These are phyloP conservation scores for Tephrocybe sp. DNA, from an alignment of 768 basidiomycete genomes.

Conservation along the genomic window DNA sequence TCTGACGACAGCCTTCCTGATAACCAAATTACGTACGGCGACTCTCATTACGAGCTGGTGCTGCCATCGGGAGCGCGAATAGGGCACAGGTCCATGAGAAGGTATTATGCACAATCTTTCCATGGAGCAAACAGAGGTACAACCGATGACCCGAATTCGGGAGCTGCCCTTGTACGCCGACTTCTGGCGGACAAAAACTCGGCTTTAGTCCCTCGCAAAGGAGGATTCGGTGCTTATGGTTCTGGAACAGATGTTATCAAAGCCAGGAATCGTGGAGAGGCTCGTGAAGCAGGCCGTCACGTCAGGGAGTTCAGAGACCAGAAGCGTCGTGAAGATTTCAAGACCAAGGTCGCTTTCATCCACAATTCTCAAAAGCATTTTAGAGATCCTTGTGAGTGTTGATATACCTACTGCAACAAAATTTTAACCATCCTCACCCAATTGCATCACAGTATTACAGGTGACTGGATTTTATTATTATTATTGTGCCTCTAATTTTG, in stretches of 20 bases:
- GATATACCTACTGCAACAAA: not conserved
- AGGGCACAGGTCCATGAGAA: slow-evolving; percentile 83
- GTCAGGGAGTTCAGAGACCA: slow-evolving; percentile 82
- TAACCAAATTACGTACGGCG: slow-evolving; percentile 69
- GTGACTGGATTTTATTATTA: slow-evolving; percentile 1
- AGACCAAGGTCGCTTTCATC: slow-evolving; percentile 74
- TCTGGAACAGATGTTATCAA: slow-evolving; percentile 78
- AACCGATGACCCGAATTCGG: slow-evolving; percentile 65
- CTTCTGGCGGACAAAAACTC: slow-evolving; percentile 81
- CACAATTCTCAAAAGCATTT: slow-evolving; percentile 89
- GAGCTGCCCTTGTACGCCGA: slow-evolving; percentile 71
- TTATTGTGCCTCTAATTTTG: not conserved
- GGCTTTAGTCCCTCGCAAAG: slow-evolving; percentile 78
- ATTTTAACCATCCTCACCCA: not conserved
- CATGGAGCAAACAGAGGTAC: slow-evolving; percentile 39
- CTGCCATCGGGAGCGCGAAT: slow-evolving; percentile 91
- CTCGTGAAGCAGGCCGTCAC: slow-evolving; percentile 86
- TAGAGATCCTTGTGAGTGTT: slow-evolving; percentile 65
- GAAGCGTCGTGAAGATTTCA: slow-evolving; percentile 75
- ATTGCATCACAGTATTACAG: slow-evolving; percentile 18
- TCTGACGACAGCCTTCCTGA: slow-evolving; percentile 46
- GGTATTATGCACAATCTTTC: slow-evolving; percentile 86
- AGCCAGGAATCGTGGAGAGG: slow-evolving; percentile 94
- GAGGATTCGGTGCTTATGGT: slow-evolving; percentile 87
- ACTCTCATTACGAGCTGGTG: slow-evolving; percentile 82